Percentiles rank a stretch among this genome's conserved stretches.
Conservation (phyloP, 2,329 filamentous ascomycete genomes). For the Pyrenochaeta sp. region DNA sequence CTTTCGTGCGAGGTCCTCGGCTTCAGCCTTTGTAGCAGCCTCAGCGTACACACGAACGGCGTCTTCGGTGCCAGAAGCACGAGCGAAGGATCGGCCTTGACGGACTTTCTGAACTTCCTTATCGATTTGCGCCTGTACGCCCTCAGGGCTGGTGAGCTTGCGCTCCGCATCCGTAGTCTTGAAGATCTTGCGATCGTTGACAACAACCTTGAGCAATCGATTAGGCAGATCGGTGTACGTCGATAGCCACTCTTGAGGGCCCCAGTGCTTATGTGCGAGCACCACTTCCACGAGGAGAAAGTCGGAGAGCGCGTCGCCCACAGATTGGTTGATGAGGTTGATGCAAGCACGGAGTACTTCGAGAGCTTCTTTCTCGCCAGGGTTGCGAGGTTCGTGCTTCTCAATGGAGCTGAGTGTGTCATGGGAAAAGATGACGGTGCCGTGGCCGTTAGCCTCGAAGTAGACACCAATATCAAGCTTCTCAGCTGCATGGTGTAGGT, state of each 20-base stretch:
- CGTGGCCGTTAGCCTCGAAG: slow-evolving; percentile 98
- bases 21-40: slow-evolving; percentile 86
- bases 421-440: slow-evolving; percentile 92
- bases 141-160: slow-evolving; percentile 79
- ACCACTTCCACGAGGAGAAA: slow-evolving; percentile 96
- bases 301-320: slow-evolving; percentile 94
- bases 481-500: slow-evolving; percentile 94
- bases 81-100: slow-evolving; percentile 86
- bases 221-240: slow-evolving; percentile 96
- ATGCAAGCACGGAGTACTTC: slow-evolving; percentile 83
- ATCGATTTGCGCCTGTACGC: slow-evolving; percentile 87
- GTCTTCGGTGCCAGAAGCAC: slow-evolving; percentile 94
- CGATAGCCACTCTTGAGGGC: slow-evolving; percentile 86
- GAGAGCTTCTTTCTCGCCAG: slow-evolving; percentile 88
- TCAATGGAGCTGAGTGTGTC: slow-evolving; percentile 81
- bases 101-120: slow-evolving; percentile 88
- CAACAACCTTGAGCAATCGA: slow-evolving; percentile 91
- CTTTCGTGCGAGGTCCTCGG: slow-evolving; percentile 87
- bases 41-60: slow-evolving; percentile 96
- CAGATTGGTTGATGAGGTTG: slow-evolving; percentile 97
- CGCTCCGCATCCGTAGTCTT: slow-evolving; percentile 92
- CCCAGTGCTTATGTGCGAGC: slow-evolving; percentile 93
- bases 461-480: slow-evolving; percentile 97
- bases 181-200: slow-evolving; percentile 87
- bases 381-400: slow-evolving; percentile 83